phyloP scores from a whole-genome alignment of 345 rosid species.

The Gossypium stocksii region DNA sequence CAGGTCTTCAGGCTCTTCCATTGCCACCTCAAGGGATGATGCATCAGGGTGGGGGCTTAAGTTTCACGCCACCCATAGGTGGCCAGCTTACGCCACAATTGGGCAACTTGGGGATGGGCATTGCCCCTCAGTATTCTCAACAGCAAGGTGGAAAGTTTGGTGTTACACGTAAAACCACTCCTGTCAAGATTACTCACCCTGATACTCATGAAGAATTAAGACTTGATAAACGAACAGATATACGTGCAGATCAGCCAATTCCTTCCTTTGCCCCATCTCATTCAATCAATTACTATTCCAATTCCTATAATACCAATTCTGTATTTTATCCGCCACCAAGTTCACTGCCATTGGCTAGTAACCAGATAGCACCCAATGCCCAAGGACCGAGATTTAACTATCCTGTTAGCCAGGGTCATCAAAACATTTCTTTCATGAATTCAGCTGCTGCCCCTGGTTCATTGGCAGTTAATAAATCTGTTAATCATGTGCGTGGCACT shows the following conservation, averaged over 20 bases:
- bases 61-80: slow-evolving; percentile 60
- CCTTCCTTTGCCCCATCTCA: slow-evolving; percentile 52
- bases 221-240: slow-evolving; percentile 68
- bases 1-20: slow-evolving; percentile 64
- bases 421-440: slow-evolving; percentile 47
- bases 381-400: slow-evolving; percentile 60
- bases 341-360: slow-evolving; percentile 50
- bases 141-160: slow-evolving; percentile 75
- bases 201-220: slow-evolving; percentile 91
- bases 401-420: slow-evolving; percentile 51
- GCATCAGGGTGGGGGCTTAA: slow-evolving; percentile 77
- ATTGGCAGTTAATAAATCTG: slow-evolving; percentile 39
- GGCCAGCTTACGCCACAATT: slow-evolving; percentile 59
- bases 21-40: slow-evolving; percentile 78
- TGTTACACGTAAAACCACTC: slow-evolving; percentile 55
- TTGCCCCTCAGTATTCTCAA: slow-evolving; percentile 55
- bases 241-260: slow-evolving; percentile 53
- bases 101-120: slow-evolving; percentile 64
- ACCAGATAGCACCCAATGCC: slow-evolving; percentile 54
- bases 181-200: slow-evolving; percentile 88
- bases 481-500: slow-evolving; percentile 28
- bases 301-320: slow-evolving; percentile 35
- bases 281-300: slow-evolving; percentile 45
- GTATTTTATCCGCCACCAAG: slow-evolving; percentile 45
- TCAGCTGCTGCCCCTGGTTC: slow-evolving; percentile 40